phyloP scores from a whole-genome alignment of 306 rosid species.

The Ceratonia siliqua region DNA sequence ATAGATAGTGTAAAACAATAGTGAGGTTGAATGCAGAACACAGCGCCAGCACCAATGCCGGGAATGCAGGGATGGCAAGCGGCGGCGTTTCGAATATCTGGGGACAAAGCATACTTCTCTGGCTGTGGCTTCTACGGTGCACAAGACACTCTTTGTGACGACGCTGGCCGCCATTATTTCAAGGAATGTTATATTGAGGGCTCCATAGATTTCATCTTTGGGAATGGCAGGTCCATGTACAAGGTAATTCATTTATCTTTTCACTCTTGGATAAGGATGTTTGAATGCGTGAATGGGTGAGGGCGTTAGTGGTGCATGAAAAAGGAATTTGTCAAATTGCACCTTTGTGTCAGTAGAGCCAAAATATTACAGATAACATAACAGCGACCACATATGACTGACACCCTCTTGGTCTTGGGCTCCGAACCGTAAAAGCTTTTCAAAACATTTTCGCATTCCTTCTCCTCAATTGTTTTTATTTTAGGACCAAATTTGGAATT shows the following conservation, averaged over 20 bases:
- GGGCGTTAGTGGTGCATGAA: background rate
- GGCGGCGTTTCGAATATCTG: conserved; percentile 75
- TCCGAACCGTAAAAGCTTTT: background rate
- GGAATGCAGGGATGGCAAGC: conserved; percentile 97
- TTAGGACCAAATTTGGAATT: no score
- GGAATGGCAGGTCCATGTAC: conserved; percentile 91
- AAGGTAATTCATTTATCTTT: conserved; percentile 47
- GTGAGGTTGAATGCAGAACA: conserved; percentile 51
- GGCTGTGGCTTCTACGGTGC: conserved; percentile 89
- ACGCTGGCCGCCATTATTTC: conserved; percentile 95
- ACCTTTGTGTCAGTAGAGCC: background rate
- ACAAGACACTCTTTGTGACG: conserved; percentile 89
- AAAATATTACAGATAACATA: background rate
- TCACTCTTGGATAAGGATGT: background rate
- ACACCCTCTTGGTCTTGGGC: background rate
- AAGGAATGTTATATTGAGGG: conserved; percentile 89
- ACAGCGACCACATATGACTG: background rate
- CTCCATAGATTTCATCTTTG: conserved; percentile 89
- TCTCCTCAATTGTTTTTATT: no score
- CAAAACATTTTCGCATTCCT: background rate
- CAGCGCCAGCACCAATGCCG: conserved; percentile 94
- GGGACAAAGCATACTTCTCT: conserved; percentile 88
- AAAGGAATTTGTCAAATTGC: background rate
- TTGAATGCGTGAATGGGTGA: background rate
- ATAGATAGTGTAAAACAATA: no score